phyloP scores from a whole-genome alignment of 768 basidiomycete genomes.

The Filobasidium floriforme region DNA sequence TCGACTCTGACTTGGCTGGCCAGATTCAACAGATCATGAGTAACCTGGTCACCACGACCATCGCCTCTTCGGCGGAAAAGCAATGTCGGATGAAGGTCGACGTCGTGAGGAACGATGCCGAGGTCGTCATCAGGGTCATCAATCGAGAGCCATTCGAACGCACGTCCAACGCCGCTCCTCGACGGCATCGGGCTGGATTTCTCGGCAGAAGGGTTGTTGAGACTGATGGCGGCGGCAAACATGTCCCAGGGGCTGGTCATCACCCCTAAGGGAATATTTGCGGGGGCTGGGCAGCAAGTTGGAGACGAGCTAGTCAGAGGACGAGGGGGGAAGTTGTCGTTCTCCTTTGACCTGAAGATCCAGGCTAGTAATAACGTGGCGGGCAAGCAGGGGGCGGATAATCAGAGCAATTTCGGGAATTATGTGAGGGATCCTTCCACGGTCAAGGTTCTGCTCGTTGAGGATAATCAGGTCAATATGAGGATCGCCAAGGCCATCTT shows the following conservation, averaged over 20 bases:
- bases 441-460: constrained; percentile 6
- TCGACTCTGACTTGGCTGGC: too few species aligned
- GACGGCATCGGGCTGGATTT: background rate
- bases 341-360: background rate
- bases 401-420: constrained; percentile 8
- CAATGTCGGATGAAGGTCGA: constrained; percentile 1
- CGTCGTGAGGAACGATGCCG: background rate
- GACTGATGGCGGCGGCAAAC: background rate
- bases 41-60: background rate
- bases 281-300: background rate
- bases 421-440: background rate
- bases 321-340: background rate
- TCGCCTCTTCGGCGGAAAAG: background rate
- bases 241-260: background rate
- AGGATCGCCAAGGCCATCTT: constrained; percentile 7
- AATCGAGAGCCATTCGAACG: background rate
- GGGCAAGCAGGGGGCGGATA: background rate
- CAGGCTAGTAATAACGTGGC: background rate
- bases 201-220: background rate
- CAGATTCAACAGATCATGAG: constrained; percentile 1
- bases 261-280: background rate
- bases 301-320: background rate
- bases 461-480: constrained; percentile 8
- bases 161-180: background rate
- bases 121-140: background rate